phyloP scores from a whole-genome alignment of 2,329 filamentous ascomycete genomes.

The Tolypocladium nubicola region DNA sequence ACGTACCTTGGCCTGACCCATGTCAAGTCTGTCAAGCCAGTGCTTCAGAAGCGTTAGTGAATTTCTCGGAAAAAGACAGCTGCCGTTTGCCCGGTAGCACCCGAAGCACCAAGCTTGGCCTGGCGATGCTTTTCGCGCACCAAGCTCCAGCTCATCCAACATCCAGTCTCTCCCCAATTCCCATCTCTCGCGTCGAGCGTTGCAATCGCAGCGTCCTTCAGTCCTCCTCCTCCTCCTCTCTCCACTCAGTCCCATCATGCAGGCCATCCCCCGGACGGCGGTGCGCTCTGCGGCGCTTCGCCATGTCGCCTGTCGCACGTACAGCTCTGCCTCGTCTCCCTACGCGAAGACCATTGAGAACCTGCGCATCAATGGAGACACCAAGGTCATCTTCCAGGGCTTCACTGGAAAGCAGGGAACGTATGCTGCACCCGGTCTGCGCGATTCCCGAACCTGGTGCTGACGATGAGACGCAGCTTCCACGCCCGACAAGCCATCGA shows the following conservation, averaged over 20 bases:
- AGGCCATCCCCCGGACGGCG: conserved; percentile 64
- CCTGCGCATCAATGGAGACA: conserved; percentile 85
- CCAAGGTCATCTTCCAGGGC: conserved; percentile 92
- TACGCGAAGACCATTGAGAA: conserved; percentile 71
- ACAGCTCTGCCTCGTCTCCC: conserved; percentile 56
- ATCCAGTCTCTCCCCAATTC: conserved; percentile 8
- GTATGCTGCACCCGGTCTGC: conserved; percentile 32
- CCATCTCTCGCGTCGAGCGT: conserved; percentile 9
- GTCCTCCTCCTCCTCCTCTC: conserved; percentile 2
- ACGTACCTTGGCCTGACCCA: neutral
- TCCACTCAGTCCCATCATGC: conserved; percentile 49
- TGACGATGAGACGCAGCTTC: conserved; percentile 51
- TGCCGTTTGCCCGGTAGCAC: conserved; percentile 11
- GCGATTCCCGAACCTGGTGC: neutral
- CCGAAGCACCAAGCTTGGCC: conserved; percentile 7
- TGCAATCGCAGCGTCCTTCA: conserved; percentile 7
- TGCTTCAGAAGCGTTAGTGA: neutral
- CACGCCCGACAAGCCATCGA: conserved; percentile 96
- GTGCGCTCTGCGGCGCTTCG: conserved; percentile 59
- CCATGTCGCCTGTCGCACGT: conserved; percentile 56
- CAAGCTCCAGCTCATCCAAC: conserved; percentile 8
- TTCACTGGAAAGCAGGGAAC: conserved; percentile 97
- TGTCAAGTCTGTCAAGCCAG: no score
- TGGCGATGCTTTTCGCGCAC: conserved; percentile 7
- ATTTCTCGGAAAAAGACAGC: conserved; percentile 12